Evolutionary conservation across 192 early-diverging fungal species (phyloP).

Genomic region (Umbelopsis ramanniana): DNA sequence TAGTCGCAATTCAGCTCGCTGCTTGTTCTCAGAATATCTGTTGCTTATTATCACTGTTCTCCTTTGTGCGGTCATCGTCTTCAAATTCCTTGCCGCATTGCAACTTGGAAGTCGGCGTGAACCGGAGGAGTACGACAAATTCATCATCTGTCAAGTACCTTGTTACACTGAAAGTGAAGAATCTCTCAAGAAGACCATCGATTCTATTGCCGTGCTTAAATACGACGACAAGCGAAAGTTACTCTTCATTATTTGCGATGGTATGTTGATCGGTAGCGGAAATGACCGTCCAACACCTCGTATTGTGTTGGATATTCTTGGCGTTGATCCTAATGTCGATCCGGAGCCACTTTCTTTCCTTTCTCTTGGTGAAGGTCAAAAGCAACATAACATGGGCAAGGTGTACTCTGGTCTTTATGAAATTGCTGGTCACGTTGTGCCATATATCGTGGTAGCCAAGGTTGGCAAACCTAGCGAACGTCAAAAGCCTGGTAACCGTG

Average conservation of each 20-base stretch:
- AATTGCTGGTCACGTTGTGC: constrained; percentile 84
- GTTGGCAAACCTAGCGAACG: constrained; percentile 87
- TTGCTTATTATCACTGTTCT: constrained; percentile 79
- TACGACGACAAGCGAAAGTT: constrained; percentile 92
- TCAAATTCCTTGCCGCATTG: constrained; percentile 81
- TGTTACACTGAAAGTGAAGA: constrained; percentile 95
- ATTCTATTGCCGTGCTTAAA: constrained; percentile 73
- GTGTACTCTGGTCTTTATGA: constrained; percentile 97
- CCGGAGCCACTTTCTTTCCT: constrained; percentile 80
- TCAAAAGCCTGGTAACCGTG: constrained; percentile 91
- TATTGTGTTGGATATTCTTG: constrained; percentile 92
- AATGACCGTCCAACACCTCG: constrained; percentile 97
- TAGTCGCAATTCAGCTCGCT: constrained; percentile 73
- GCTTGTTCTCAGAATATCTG: constrained; percentile 86
- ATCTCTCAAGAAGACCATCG: constrained; percentile 81
- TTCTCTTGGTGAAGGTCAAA: constrained; percentile 87
- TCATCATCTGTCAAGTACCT: constrained; percentile 94
- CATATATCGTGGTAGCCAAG: constrained; percentile 94
- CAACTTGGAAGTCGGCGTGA: constrained; percentile 73
- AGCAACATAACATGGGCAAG: constrained; percentile 94
- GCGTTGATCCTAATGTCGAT: constrained; percentile 79
- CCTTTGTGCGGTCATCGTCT: constrained; percentile 78
- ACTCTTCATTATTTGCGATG: constrained; percentile 87
- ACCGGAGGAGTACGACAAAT: constrained; percentile 92
- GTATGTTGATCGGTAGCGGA: constrained; percentile 93